phyloP scores from a whole-genome alignment of 2,329 filamentous ascomycete genomes.

The Fusarium sp. region DNA sequence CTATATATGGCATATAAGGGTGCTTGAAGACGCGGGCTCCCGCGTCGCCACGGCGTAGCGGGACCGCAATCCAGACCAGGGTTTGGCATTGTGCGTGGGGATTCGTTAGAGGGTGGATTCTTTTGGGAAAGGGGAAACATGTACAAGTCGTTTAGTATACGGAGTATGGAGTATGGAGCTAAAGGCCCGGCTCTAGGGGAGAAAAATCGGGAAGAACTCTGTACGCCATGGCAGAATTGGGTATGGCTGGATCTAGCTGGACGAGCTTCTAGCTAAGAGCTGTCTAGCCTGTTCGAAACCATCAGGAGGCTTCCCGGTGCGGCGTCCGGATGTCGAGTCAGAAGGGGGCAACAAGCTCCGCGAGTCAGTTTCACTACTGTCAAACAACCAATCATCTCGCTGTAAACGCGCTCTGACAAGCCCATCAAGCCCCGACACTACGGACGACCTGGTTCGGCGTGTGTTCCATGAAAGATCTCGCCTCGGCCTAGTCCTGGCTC shows the following conservation, averaged over 20 bases:
- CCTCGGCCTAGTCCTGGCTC: not conserved
- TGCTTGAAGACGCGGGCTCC: not conserved
- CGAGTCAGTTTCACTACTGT: not conserved
- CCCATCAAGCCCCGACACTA: not conserved
- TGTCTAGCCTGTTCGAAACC: not conserved
- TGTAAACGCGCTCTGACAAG: not conserved
- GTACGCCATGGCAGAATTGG: not conserved
- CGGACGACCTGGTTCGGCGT: not conserved
- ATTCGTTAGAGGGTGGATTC: not conserved
- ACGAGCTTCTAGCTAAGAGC: not conserved
- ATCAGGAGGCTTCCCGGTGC: not conserved
- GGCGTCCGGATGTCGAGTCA: not conserved
- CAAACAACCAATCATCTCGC: not conserved
- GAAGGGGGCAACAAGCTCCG: not conserved
- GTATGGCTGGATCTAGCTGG: not conserved
- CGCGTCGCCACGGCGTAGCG: not conserved
- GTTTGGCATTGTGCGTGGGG: constrained; percentile 9
- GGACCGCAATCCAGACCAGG: constrained; percentile 15
- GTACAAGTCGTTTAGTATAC: not conserved
- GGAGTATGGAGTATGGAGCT: not conserved
- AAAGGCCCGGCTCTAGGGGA: not conserved
- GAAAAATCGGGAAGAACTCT: too few species aligned
- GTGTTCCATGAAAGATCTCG: not conserved
- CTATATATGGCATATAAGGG: constrained; percentile 22
- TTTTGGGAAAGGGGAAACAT: not conserved